Evolutionary conservation across 352 stramenopile genomes (phyloP).

Genomic region (Phytophthora idaei): DNA sequence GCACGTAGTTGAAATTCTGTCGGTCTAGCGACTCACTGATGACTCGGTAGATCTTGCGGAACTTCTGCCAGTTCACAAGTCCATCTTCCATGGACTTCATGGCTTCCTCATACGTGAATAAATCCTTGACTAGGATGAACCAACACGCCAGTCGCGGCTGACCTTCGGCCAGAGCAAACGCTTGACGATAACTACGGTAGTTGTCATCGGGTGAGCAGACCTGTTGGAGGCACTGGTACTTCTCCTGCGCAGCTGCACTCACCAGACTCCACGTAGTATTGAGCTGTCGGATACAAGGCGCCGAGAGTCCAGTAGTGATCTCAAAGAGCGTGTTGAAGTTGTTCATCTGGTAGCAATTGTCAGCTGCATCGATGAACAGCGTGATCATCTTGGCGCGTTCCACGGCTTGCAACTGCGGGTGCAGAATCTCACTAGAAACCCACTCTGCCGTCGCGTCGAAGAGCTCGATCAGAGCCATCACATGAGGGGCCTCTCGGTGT

Average conservation of each 20-base stretch:
- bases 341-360: slow-evolving; percentile 86
- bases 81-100: slow-evolving; percentile 87
- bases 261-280: slow-evolving; percentile 87
- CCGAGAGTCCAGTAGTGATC: slow-evolving; percentile 77
- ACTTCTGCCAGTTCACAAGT: slow-evolving; percentile 89
- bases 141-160: slow-evolving; percentile 79
- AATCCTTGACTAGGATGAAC: slow-evolving; percentile 88
- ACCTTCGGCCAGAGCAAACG: slow-evolving; percentile 77
- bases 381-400: slow-evolving; percentile 85
- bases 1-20: slow-evolving; percentile 82
- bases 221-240: slow-evolving; percentile 83
- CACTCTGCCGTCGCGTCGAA: slow-evolving; percentile 87
- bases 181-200: slow-evolving; percentile 86
- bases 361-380: slow-evolving; percentile 84
- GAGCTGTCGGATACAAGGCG: slow-evolving; percentile 83
- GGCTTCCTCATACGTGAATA: slow-evolving; percentile 88
- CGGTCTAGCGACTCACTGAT: slow-evolving; percentile 80
- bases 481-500: slow-evolving; percentile 76
- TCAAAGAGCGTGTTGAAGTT: slow-evolving; percentile 92
- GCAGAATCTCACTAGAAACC: slow-evolving; percentile 89
- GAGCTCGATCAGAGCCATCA: slow-evolving; percentile 86
- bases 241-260: slow-evolving; percentile 61
- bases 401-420: slow-evolving; percentile 80
- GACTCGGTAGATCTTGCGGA: slow-evolving; percentile 79
- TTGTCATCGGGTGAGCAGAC: slow-evolving; percentile 87